These are phyloP conservation scores for Vigna reflexopilosa DNA, from an alignment of 306 rosid species.

Conservation along the genomic window DNA sequence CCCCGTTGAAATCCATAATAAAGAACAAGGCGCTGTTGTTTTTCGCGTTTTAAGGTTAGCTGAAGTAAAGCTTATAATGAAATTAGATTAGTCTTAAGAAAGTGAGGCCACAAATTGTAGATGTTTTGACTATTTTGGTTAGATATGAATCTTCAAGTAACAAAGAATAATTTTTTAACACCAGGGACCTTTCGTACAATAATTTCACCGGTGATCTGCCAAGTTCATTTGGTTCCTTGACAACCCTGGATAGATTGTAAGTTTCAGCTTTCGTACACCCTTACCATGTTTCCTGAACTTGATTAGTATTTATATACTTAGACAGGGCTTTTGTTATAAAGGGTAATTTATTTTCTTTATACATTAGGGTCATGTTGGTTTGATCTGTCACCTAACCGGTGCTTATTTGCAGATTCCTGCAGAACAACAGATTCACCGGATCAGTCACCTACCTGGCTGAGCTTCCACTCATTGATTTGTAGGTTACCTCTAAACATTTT, in stretches of 20 bases:
- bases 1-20: background rate
- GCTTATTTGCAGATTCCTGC: conserved; percentile 70
- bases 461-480: conserved; percentile 87
- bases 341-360: too few species aligned
- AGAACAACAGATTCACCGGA: conserved; percentile 83
- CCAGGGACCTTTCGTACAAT: conserved; percentile 89
- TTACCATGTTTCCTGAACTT: conserved; percentile 26
- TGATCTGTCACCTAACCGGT: conserved; percentile 9
- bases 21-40: background rate
- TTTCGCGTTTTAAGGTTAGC: background rate
- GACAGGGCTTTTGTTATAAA: background rate
- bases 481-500: conserved; percentile 39
- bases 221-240: conserved; percentile 85
- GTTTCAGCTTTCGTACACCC: conserved; percentile 40
- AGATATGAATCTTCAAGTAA: conserved; percentile 35
- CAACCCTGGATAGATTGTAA: conserved; percentile 69
- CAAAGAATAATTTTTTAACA: conserved; percentile 25
- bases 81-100: conserved; percentile 8
- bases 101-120: background rate
- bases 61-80: conserved; percentile 6
- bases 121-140: conserved; percentile 21
- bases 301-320: background rate
- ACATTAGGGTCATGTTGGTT: conserved; percentile 19
- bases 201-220: conserved; percentile 90
- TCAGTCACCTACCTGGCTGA: conserved; percentile 82